phyloP scores from a whole-genome alignment of 2,329 filamentous ascomycete genomes.

The Talaromyces pinophilus region DNA sequence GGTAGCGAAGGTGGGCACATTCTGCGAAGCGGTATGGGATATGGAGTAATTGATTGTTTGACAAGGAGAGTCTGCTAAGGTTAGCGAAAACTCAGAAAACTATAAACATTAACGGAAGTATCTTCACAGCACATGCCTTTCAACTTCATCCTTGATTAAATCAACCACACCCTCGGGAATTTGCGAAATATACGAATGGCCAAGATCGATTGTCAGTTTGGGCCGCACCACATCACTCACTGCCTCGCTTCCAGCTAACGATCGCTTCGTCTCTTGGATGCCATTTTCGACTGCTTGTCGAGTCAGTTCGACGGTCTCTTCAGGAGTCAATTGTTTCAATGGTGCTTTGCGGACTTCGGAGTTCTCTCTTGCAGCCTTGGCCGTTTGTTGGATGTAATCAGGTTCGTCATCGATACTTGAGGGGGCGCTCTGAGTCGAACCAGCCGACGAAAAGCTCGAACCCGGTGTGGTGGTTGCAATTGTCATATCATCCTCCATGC shows the following conservation, averaged over 20 bases:
- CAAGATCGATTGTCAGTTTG: slow-evolving; percentile 54
- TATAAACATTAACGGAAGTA: background rate
- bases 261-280: slow-evolving; percentile 50
- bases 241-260: slow-evolving; percentile 48
- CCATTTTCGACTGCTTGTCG: slow-evolving; percentile 50
- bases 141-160: slow-evolving; percentile 56
- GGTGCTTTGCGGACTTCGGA: slow-evolving; percentile 28
- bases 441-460: slow-evolving; percentile 29
- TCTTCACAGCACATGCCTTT: slow-evolving; percentile 41
- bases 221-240: slow-evolving; percentile 51
- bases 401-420: slow-evolving; percentile 35
- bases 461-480: slow-evolving; percentile 33
- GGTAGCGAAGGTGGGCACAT: slow-evolving; percentile 52
- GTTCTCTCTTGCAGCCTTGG: slow-evolving; percentile 29
- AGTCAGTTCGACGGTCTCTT: slow-evolving; percentile 50
- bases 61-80: slow-evolving; percentile 48
- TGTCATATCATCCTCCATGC: slow-evolving; percentile 35
- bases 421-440: slow-evolving; percentile 30
- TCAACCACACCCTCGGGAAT: slow-evolving; percentile 54
- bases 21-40: slow-evolving; percentile 52
- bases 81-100: background rate
- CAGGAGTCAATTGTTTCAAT: slow-evolving; percentile 38
- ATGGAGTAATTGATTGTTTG: slow-evolving; percentile 54
- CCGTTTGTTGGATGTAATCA: slow-evolving; percentile 21
- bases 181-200: slow-evolving; percentile 50